phyloP scores from a whole-genome alignment of 805 yeast species.

The Metschnikowia corniflorae region DNA sequence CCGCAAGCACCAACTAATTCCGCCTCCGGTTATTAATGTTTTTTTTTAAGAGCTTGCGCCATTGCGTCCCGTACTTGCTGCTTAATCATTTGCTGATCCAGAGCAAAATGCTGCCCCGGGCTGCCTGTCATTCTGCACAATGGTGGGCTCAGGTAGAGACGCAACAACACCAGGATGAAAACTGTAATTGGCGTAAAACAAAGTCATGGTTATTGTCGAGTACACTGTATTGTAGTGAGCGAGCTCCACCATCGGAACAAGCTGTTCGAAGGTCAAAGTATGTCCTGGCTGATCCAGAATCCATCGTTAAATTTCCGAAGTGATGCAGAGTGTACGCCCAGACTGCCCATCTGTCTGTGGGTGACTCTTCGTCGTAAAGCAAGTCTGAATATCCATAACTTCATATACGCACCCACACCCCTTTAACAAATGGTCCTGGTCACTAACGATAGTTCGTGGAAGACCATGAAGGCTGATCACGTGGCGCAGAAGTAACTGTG shows the following conservation, averaged over 20 bases:
- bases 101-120: background rate
- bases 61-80: background rate
- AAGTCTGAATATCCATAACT: background rate
- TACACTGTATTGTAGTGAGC: background rate
- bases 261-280: background rate
- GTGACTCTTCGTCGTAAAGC: background rate
- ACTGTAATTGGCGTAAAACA: background rate
- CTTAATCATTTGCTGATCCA: background rate
- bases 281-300: background rate
- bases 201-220: background rate
- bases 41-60: too few species aligned
- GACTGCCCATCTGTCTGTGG: slow-evolving; percentile 2
- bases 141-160: background rate
- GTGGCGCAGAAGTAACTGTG: background rate
- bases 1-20: too few species aligned
- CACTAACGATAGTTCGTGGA: background rate
- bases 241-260: background rate
- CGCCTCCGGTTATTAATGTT: too few species aligned
- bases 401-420: background rate
- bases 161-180: background rate
- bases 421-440: background rate
- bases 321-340: background rate
- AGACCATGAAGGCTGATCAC: background rate
- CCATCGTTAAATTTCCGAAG: background rate
- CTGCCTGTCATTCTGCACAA: too few species aligned